Conservation (phyloP, 2,329 filamentous ascomycete genomes). For the Exophiala mesophila region DNA sequence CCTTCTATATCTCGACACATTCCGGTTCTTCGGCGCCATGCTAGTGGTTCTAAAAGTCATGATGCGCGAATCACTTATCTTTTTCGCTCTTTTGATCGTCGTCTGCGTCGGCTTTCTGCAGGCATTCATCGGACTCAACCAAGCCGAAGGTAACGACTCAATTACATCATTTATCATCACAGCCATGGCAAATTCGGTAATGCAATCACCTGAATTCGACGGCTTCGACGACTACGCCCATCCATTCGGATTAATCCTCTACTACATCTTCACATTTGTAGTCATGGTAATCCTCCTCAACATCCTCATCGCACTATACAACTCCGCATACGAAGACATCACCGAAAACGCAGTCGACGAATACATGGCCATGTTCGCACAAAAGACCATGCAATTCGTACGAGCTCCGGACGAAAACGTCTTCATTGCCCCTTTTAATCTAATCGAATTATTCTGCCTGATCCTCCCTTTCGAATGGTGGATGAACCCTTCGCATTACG, state of each 20-base stretch:
- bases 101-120: constrained; percentile 79
- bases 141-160: constrained; percentile 64
- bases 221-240: constrained; percentile 87
- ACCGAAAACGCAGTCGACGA: constrained; percentile 91
- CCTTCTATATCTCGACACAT: constrained; percentile 83
- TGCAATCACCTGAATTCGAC: constrained; percentile 85
- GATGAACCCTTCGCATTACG: constrained; percentile 70
- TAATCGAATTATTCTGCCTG: constrained; percentile 79
- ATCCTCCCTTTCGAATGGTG: constrained; percentile 90
- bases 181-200: constrained; percentile 76
- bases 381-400: constrained; percentile 95
- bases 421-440: constrained; percentile 91
- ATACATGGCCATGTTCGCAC: constrained; percentile 85
- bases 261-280: constrained; percentile 96
- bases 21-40: constrained; percentile 98
- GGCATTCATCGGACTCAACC: constrained; percentile 85
- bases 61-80: constrained; percentile 92
- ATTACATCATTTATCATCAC: constrained; percentile 42
- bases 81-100: constrained; percentile 84
- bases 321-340: constrained; percentile 92
- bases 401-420: constrained; percentile 97
- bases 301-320: constrained; percentile 94
- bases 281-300: constrained; percentile 95
- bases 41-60: constrained; percentile 91
- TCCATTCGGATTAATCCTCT: constrained; percentile 89